Base-by-base conservation (phyloP, 495 filamentous ascomycete genomes). In the Cetradonia linearis region DNA sequence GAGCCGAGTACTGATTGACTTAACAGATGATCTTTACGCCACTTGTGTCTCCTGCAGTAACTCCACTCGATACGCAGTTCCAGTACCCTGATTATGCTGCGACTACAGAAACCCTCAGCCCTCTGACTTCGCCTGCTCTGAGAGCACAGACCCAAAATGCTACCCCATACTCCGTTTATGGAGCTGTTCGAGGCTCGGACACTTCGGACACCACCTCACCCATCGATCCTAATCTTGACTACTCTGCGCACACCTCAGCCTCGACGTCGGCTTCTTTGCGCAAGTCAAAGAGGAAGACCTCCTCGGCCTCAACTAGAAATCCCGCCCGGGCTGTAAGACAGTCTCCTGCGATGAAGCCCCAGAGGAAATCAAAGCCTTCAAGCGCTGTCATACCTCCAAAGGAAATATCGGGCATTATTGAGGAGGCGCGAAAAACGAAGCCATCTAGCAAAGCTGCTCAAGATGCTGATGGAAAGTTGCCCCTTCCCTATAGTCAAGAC, bases 41-140 rank as follows among this genome's bases (percentile, higher is more conserved):
- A 10, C 82, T 98, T 33, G 88, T 95, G 9, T 96, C 93, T 37
- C 93, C 93, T 23, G 92, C 91, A 3, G 92, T 96, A 66, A 95
- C 92, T 11, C 92, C 93, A 31, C 78, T 93, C 50, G 91, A 96
- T 63, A 80, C 82, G 36, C 86, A 90, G 68, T 95, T 94, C 70
- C 78, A 83, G 48, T 82, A 91, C 47, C 82, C 84, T 13, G 88
- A 91, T 61, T 96, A 89, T 68, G 83, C 86, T 14, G 83, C 90
- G 14, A 86, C 87, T 11, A 84, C 86, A n/a, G 88, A 90, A 47
- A 91, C 93, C 70, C 95, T 97, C 68, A 96, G 90, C 65, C 93
- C 93, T 6, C 76, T 98, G 48, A 94, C 87, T 2, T 96, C 93
- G 28, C 93, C 93, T 0, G 91, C 92, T 5, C 78, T 96, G 36